Base-by-base conservation (phyloP, 2,329 filamentous ascomycete genomes). In the Erysiphe pulchra region DNA sequence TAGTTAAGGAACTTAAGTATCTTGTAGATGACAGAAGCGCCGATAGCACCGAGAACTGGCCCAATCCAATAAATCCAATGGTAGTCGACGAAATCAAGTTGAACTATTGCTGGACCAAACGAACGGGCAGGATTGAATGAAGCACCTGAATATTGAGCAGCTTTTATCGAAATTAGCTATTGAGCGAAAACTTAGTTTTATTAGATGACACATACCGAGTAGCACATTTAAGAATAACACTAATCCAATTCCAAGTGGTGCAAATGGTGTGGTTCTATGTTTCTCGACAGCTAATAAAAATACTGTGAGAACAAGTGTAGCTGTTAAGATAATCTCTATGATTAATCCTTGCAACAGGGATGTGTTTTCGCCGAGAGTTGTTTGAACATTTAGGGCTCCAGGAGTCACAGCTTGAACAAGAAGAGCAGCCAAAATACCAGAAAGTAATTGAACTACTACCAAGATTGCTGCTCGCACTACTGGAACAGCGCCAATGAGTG, bases 31-130 rank as follows among this genome's bases (percentile, higher is more conserved):
- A 34, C 44, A 11, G 36, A 40, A 2, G 44, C 44, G 10, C 32
- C 10, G 2, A 45, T 4, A 14, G 44, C 20, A 12, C 48, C 48
- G 0, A 41, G 28, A 24, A 47, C 37, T 14, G 48, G 48, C 4
- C 48, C 70, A 5, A 72, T 47, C 50, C 60, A 63, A 51, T 68
- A 68, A 33, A 68, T 65, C 65, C 65, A 68, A 49, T 67, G 64
- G 46, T 66, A 61, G 6, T 48, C 44, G 14, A 60, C 57, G 47
- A 68, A 67, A 0, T 54, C 58, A 9, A 54, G 52, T 1, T 59
- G 61, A 17, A 64, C 57, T 34, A 67, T 63, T 48, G 61, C 63
- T 2, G 65, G 65, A 2, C 64, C 65, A 47, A 69, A 64, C 28
- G 60, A 63, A 42, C 65, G 61, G 7, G 65, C 62, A 3, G 65